Conservation (phyloP, 1,284 basidiomycete species). For the Dichomitus squalens region DNA sequence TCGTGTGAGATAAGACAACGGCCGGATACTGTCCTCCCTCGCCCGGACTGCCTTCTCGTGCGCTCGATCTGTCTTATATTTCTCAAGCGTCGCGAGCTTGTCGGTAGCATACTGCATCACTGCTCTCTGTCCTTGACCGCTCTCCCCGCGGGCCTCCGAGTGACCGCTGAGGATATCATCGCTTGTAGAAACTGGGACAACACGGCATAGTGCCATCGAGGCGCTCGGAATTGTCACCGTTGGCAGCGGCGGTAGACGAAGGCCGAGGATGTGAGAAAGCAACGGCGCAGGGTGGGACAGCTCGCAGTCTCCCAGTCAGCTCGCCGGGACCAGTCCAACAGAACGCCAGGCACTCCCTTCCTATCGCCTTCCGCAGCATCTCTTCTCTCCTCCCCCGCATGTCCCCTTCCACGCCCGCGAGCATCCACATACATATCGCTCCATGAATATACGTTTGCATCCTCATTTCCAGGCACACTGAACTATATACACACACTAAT, state of each 20-base stretch:
- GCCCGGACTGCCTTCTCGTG: too few relatives aligned
- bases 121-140: neutral
- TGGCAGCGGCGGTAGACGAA: neutral
- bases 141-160: neutral
- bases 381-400: neutral
- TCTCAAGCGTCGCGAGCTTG: constrained; percentile 1
- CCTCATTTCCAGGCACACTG: too few relatives aligned
- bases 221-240: neutral
- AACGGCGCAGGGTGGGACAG: neutral
- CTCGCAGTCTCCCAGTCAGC: too few relatives aligned
- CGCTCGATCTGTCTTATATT: neutral
- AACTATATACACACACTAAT: too few relatives aligned
- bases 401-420: neutral
- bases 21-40: neutral
- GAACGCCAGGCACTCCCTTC: too few relatives aligned
- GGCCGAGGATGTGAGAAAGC: neutral
- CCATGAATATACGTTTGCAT: too few relatives aligned
- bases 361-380: neutral
- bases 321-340: too few relatives aligned
- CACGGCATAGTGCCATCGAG: neutral
- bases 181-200: too few relatives aligned
- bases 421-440: neutral
- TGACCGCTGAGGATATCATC: too few relatives aligned
- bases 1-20: constrained; percentile 2
- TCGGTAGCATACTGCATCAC: neutral